phyloP scores from a whole-genome alignment of 768 basidiomycete species.

The Mycena venus region DNA sequence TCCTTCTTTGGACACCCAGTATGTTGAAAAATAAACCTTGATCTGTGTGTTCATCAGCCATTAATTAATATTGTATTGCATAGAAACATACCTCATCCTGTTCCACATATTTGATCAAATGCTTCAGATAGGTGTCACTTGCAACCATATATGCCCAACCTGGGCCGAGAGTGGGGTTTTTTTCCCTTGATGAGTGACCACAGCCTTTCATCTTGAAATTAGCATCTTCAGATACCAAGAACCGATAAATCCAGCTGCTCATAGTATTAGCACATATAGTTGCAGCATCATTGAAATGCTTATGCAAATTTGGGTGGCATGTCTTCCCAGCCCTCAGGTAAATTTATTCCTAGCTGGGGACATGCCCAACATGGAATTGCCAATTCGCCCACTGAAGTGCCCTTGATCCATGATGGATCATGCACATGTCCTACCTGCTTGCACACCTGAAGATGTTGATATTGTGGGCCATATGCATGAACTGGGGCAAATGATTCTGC shows the following conservation, averaged over 20 bases:
- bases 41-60: neutral
- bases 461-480: slow-evolving; percentile 17
- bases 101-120: neutral
- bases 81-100: neutral
- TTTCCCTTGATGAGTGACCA: slow-evolving; percentile 7
- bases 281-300: too few species aligned
- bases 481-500: slow-evolving; percentile 13
- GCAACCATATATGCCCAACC: slow-evolving; percentile 34
- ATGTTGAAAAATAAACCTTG: too few species aligned
- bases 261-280: too few species aligned
- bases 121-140: slow-evolving; percentile 3
- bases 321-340: slow-evolving; percentile 15
- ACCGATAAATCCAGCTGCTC: slow-evolving; percentile 17
- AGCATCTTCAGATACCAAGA: slow-evolving; percentile 27
- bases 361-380: slow-evolving; percentile 28
- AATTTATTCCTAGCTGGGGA: slow-evolving; percentile 22
- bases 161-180: slow-evolving; percentile 24
- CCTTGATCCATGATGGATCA: neutral
- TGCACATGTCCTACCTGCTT: slow-evolving; percentile 16
- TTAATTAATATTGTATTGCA: too few species aligned
- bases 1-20: too few species aligned
- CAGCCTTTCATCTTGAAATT: slow-evolving; percentile 34
- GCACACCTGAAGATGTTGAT: slow-evolving; percentile 27
- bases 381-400: neutral
- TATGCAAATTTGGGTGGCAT: slow-evolving; percentile 2